These are phyloP conservation scores for Fusarium domesticum DNA, from an alignment of 2,329 filamentous ascomycete species.

Conservation along the genomic window DNA sequence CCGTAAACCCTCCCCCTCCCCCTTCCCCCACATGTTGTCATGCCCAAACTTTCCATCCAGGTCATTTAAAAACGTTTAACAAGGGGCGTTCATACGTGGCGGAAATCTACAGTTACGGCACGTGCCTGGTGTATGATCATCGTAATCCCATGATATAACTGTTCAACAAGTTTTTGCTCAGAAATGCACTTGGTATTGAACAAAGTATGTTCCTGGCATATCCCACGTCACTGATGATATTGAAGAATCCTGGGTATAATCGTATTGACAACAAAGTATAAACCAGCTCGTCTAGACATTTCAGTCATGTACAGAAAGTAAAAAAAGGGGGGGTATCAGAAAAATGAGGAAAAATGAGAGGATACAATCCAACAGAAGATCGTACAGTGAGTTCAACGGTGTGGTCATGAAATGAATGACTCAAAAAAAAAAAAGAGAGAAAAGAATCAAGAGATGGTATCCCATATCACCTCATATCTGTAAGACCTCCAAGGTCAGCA, in stretches of 20 bases:
- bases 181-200: too few relatives aligned
- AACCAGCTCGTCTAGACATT: constrained; percentile 17
- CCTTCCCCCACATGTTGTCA: too few relatives aligned
- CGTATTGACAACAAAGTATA: constrained; percentile 8
- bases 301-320: constrained; percentile 15
- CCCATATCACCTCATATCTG: constrained; percentile 33
- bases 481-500: constrained; percentile 45
- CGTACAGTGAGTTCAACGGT: constrained; percentile 7
- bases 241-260: neutral
- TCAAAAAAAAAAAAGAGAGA: neutral
- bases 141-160: neutral
- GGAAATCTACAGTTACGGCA: neutral
- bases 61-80: neutral
- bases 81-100: neutral
- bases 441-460: neutral
- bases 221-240: too few relatives aligned
- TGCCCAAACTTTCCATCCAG: too few relatives aligned
- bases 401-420: too few relatives aligned
- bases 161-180: neutral
- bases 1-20: too few relatives aligned
- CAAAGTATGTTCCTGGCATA: too few relatives aligned
- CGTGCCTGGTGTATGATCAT: neutral
- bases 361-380: constrained; percentile 5
- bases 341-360: constrained; percentile 8
- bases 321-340: constrained; percentile 27